Conservation (phyloP, 208 protist genomes). For the Borovskyia barvae region DNA sequence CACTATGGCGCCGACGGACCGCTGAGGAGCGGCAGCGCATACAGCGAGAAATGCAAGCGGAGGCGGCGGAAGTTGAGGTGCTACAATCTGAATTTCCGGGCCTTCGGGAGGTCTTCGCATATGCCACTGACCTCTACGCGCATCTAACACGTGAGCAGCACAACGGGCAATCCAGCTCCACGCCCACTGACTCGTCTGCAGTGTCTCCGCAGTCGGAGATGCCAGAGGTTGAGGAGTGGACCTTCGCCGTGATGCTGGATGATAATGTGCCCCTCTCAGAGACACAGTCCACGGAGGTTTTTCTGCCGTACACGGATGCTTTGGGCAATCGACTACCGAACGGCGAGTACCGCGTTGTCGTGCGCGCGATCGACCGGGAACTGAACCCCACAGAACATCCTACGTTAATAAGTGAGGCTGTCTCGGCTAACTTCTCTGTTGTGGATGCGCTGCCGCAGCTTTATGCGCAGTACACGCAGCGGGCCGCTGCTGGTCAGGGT, state of each 20-base stretch:
- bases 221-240: constrained; percentile 50
- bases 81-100: constrained; percentile 25
- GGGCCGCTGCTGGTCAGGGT: neutral
- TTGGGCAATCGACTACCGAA: constrained; percentile 41
- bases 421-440: constrained; percentile 57
- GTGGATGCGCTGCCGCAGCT: constrained; percentile 76
- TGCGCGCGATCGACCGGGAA: constrained; percentile 62
- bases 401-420: constrained; percentile 46
- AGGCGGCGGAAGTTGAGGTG: constrained; percentile 31
- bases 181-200: neutral
- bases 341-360: constrained; percentile 75
- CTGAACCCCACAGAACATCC: constrained; percentile 32
- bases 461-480: constrained; percentile 45
- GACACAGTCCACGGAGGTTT: constrained; percentile 48
- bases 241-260: constrained; percentile 83
- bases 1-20: constrained; percentile 67
- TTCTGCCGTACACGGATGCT: constrained; percentile 61
- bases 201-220: neutral
- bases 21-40: constrained; percentile 34
- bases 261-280: constrained; percentile 59
- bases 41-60: constrained; percentile 5
- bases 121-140: constrained; percentile 46
- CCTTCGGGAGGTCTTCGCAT: constrained; percentile 54
- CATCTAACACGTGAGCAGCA: constrained; percentile 32
- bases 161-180: too few species aligned